These are phyloP conservation scores for Scutellaria barbata DNA, from an alignment of 257 asterid genomes.

Conservation along the genomic window DNA sequence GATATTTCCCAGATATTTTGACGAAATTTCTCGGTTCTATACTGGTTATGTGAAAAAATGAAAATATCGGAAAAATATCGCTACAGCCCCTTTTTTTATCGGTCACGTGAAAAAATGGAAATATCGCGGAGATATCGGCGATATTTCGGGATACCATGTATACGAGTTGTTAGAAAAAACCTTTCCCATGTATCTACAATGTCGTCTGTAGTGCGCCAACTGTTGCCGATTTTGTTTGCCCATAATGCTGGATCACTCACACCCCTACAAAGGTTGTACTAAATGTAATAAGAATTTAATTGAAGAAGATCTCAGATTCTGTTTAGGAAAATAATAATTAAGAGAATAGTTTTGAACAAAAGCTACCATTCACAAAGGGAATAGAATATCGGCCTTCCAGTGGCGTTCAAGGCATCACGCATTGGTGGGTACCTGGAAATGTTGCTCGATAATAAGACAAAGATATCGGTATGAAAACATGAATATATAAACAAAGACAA, in stretches of 20 bases:
- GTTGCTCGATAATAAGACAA: conserved; percentile 17
- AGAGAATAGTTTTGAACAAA: neutral
- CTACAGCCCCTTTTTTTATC: no score
- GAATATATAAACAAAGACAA: neutral
- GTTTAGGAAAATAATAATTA: neutral
- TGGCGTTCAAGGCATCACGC: conserved; percentile 92
- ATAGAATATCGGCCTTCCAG: conserved; percentile 73
- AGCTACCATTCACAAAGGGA: conserved; percentile 64
- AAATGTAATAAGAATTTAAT: neutral
- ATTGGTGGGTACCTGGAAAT: conserved; percentile 84
- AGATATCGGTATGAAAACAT: conserved; percentile 6
- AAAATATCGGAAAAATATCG: no score
- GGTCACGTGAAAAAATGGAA: no score
- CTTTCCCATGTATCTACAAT: conserved; percentile 94
- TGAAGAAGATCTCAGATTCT: neutral
- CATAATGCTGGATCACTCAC: conserved; percentile 82
- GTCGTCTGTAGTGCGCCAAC: conserved; percentile 96
- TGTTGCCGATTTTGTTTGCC: conserved; percentile 85
- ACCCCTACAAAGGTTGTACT: conserved; percentile 60
- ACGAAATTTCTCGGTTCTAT: no score
- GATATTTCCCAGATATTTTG: no score
- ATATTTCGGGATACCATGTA: no score
- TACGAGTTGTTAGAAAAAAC: conserved; percentile 41
- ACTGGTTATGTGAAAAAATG: no score
- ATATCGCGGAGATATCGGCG: no score